Conservation (phyloP, 768 basidiomycete genomes). For the Pisolithus microcarpus region DNA sequence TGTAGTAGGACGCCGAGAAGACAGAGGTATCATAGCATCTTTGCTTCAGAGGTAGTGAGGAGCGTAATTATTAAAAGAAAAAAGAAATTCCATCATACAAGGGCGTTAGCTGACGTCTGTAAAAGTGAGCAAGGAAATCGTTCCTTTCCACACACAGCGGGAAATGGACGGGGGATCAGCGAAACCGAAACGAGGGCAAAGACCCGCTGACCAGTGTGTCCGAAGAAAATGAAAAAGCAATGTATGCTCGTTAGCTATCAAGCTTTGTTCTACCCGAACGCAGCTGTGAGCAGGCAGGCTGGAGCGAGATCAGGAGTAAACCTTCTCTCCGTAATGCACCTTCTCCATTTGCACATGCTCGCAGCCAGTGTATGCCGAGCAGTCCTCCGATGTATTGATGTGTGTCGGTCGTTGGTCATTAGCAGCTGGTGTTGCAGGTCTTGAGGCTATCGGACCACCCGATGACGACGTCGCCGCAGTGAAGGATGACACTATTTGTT, state of each 20-base stretch:
- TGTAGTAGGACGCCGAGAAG: too few relatives aligned
- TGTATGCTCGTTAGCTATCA: neutral
- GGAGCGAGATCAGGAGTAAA: constrained; percentile 34
- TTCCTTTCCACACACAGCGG: too few relatives aligned
- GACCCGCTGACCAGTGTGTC: neutral
- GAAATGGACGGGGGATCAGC: neutral
- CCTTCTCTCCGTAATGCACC: constrained; percentile 38
- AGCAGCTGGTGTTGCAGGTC: constrained; percentile 62
- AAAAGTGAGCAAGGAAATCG: too few relatives aligned
- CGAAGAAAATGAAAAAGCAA: neutral
- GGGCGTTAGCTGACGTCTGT: too few relatives aligned
- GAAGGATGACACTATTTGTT: constrained; percentile 50
- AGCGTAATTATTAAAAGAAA: too few relatives aligned
- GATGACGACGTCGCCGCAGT: constrained; percentile 67
- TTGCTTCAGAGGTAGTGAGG: too few relatives aligned
- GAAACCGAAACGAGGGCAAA: neutral
- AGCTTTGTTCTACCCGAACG: neutral
- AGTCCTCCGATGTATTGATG: constrained; percentile 34
- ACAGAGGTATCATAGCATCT: too few relatives aligned
- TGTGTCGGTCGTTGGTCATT: constrained; percentile 38
- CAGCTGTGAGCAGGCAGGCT: neutral
- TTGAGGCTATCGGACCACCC: constrained; percentile 60
- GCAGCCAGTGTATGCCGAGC: constrained; percentile 36
- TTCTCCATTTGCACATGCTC: constrained; percentile 37
- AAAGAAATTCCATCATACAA: too few relatives aligned